Evolutionary conservation across 805 yeast species (phyloP).

Genomic region (Pichia ethanolica): DNA sequence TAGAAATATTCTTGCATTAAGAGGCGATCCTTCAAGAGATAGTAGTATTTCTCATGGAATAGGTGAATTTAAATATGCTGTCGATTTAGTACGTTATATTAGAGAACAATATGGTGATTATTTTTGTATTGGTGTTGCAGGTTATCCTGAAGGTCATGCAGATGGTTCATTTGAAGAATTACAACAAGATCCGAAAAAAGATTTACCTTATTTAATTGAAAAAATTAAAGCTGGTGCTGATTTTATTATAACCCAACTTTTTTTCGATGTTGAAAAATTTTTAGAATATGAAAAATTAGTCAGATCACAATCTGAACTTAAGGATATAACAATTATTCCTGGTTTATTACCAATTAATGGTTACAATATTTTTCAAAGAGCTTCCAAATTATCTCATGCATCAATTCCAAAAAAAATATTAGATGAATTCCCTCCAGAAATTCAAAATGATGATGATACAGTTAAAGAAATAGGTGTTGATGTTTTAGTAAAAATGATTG

Average conservation of each 20-base stretch:
- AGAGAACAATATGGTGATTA: conserved; percentile 62
- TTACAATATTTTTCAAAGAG: conserved; percentile 72
- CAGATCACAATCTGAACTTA: conserved; percentile 32
- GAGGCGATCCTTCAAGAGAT: conserved; percentile 94
- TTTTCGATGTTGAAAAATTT: conserved; percentile 80
- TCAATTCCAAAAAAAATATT: conserved; percentile 56
- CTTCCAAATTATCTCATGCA: conserved; percentile 85
- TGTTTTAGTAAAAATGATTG: conserved; percentile 55
- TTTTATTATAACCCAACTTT: conserved; percentile 84
- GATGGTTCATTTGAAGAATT: conserved; percentile 63
- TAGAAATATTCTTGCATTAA: conserved; percentile 78
- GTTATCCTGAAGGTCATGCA: conserved; percentile 96
- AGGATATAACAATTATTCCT: conserved; percentile 58
- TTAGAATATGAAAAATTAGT: conserved; percentile 52
- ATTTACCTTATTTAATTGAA: conserved; percentile 72
- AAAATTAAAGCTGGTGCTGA: conserved; percentile 94
- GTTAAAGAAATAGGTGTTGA: conserved; percentile 83
- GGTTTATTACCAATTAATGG: conserved; percentile 92
- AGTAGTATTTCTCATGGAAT: conserved; percentile 39
- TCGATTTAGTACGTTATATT: conserved; percentile 80
- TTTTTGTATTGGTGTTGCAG: conserved; percentile 95
- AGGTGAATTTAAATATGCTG: conserved; percentile 65
- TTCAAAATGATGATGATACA: conserved; percentile 65
- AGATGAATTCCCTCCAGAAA: conserved; percentile 46
- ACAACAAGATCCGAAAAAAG: conserved; percentile 60